Conservation (phyloP, 179 eudicot genomes). For the Spinacia oleracea region DNA sequence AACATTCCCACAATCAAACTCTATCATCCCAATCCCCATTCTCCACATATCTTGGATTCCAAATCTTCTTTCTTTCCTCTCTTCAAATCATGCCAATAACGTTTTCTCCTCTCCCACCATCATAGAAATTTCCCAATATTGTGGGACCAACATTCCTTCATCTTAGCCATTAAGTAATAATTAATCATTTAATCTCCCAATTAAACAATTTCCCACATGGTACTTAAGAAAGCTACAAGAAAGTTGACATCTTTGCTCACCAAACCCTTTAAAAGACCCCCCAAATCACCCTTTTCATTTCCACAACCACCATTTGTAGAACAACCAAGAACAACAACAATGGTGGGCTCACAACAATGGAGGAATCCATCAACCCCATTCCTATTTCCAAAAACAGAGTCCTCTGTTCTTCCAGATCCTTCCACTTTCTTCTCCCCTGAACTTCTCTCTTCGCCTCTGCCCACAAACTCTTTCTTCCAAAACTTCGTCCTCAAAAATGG, state of each 20-base stretch:
- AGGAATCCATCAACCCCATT: slow-evolving; percentile 27
- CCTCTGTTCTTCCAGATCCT: slow-evolving; percentile 76
- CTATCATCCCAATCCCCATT: background rate
- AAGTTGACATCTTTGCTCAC: slow-evolving; percentile 29
- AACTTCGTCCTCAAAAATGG: slow-evolving; percentile 80
- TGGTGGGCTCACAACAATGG: slow-evolving; percentile 9
- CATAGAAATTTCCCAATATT: slow-evolving; percentile 6
- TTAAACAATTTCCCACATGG: slow-evolving; percentile 11
- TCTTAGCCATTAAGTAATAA: background rate
- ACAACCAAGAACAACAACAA: slow-evolving; percentile 7
- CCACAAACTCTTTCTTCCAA: slow-evolving; percentile 88
- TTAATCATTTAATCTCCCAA: background rate
- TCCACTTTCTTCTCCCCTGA: slow-evolving; percentile 59
- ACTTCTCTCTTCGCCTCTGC: slow-evolving; percentile 62
- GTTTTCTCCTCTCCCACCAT: background rate
- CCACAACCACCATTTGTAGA: slow-evolving; percentile 11
- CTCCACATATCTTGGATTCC: background rate
- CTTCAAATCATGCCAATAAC: slow-evolving; percentile 1
- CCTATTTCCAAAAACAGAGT: slow-evolving; percentile 54
- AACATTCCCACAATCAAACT: slow-evolving; percentile 4
- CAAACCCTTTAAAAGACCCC: slow-evolving; percentile 42
- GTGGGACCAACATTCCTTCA: background rate
- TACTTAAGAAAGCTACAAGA: slow-evolving; percentile 46
- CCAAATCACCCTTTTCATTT: slow-evolving; percentile 6
- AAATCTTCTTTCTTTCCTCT: background rate